Percentiles rank a stretch among this genome's conserved stretches.
These are phyloP conservation scores for Rhododendron simsii DNA, from an alignment of 148 eudicot species.

Conservation along the genomic window DNA sequence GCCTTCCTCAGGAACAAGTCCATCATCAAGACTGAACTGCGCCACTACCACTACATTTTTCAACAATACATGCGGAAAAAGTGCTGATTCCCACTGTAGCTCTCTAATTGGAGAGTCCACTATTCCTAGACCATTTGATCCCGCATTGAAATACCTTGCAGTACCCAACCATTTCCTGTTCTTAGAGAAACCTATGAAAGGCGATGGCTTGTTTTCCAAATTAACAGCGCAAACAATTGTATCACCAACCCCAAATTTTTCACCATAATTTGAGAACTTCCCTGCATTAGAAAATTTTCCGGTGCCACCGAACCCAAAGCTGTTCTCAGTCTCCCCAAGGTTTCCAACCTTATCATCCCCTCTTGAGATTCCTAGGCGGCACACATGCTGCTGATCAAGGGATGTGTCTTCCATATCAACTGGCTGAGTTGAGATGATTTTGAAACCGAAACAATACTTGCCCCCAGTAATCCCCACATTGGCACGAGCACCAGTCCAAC, in stretches of 20 bases:
- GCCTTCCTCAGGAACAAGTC: conserved; percentile 50
- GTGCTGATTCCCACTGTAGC: conserved; percentile 39
- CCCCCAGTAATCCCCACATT: conserved; percentile 55
- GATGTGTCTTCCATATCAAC: conserved; percentile 61
- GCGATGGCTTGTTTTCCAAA: conserved; percentile 43
- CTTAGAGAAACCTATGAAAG: conserved; percentile 48
- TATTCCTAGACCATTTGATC: conserved; percentile 31
- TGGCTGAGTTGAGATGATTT: conserved; percentile 40
- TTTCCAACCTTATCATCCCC: conserved; percentile 50
- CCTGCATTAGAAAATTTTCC: conserved; percentile 51
- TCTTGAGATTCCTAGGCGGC: conserved; percentile 60
- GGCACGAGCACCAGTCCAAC: conserved; percentile 84
- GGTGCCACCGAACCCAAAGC: conserved; percentile 61
- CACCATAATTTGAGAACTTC: conserved; percentile 47
- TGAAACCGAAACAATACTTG: conserved; percentile 71
- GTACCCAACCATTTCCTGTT: conserved; percentile 53
- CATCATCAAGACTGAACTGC: conserved; percentile 61
- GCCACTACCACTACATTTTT: conserved; percentile 56
- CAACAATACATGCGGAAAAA: conserved; percentile 66
- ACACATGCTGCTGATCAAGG: conserved; percentile 35
- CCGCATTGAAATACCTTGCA: conserved; percentile 35
- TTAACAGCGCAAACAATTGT: conserved; percentile 56
- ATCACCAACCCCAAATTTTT: conserved; percentile 54
- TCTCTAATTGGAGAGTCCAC: conserved; percentile 18
- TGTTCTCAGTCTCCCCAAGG: conserved; percentile 57